These are phyloP conservation scores for Nidula microcarpa DNA, from an alignment of 768 basidiomycete species.

Conservation along the genomic window DNA sequence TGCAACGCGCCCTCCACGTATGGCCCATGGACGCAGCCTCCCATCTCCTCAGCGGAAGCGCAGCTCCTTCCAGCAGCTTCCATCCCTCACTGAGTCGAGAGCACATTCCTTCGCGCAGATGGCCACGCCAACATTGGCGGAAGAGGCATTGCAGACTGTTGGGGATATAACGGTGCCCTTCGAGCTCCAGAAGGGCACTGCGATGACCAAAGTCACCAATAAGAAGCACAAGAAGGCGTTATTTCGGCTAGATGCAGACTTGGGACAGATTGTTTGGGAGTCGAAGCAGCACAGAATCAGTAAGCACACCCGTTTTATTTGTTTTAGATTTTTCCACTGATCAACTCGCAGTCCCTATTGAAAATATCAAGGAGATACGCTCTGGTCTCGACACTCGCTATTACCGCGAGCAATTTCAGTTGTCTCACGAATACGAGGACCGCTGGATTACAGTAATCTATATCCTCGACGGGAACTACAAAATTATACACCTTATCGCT, in stretches of 20 bases:
- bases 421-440: constrained; percentile 56
- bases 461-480: constrained; percentile 71
- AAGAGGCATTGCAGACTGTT: no score
- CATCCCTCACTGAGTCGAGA: no score
- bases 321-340: constrained; percentile 1
- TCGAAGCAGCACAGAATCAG: constrained; percentile 58
- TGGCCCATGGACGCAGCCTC: no score
- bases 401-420: constrained; percentile 68
- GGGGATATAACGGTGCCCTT: constrained; percentile 16
- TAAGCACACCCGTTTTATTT: constrained; percentile 26
- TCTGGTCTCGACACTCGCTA: constrained; percentile 66
- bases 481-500: constrained; percentile 83
- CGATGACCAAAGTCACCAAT: constrained; percentile 79
- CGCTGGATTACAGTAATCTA: constrained; percentile 89
- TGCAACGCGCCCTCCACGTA: no score
- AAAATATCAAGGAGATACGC: constrained; percentile 84
- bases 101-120: no score
- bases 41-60: no score
- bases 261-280: constrained; percentile 71
- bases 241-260: constrained; percentile 73
- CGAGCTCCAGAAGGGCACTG: constrained; percentile 52
- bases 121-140: no score
- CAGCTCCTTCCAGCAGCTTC: no score
- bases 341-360: constrained; percentile 65
- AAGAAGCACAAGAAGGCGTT: constrained; percentile 66